Evolutionary conservation across 2,329 filamentous ascomycete genomes (phyloP).

Genomic region (Aspergillus eucalypticola): DNA sequence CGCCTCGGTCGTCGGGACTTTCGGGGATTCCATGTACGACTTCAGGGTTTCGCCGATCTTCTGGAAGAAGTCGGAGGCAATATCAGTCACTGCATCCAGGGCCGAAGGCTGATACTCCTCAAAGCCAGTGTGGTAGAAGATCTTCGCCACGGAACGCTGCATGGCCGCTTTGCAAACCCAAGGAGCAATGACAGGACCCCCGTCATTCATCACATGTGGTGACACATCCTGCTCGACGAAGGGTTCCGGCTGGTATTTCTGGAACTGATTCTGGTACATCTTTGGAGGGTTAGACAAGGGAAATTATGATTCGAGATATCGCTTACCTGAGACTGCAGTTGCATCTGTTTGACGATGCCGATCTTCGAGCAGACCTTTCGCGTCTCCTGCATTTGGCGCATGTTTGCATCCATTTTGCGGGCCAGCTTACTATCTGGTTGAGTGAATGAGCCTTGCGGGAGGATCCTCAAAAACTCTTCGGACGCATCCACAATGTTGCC

Average conservation of each 20-base stretch:
- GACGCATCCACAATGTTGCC: constrained; percentile 85
- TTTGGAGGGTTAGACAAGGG: constrained; percentile 38
- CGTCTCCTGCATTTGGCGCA: constrained; percentile 94
- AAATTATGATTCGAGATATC: background rate
- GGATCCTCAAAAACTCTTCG: constrained; percentile 78
- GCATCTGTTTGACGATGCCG: constrained; percentile 98
- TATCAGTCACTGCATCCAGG: constrained; percentile 83
- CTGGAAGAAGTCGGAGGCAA: constrained; percentile 84
- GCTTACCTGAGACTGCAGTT: constrained; percentile 87
- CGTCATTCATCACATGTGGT: constrained; percentile 84
- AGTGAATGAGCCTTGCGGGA: constrained; percentile 73
- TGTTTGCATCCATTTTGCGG: constrained; percentile 83
- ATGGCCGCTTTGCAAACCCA: constrained; percentile 80
- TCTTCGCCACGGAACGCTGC: constrained; percentile 87
- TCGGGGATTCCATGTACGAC: constrained; percentile 79
- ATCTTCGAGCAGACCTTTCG: constrained; percentile 95
- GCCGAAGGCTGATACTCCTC: constrained; percentile 96
- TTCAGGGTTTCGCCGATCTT: constrained; percentile 80
- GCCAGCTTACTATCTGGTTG: constrained; percentile 73
- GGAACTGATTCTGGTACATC: constrained; percentile 98
- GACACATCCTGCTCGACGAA: constrained; percentile 85
- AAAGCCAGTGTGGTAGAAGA: constrained; percentile 95
- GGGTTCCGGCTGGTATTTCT: constrained; percentile 88
- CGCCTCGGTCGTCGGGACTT: constrained; percentile 59
- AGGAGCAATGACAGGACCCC: constrained; percentile 82